Percentiles rank a stretch among this genome's conserved stretches.
Evolutionary conservation across 2,329 filamentous ascomycete genomes (phyloP).

Genomic region (Scedosporium boydii): DNA sequence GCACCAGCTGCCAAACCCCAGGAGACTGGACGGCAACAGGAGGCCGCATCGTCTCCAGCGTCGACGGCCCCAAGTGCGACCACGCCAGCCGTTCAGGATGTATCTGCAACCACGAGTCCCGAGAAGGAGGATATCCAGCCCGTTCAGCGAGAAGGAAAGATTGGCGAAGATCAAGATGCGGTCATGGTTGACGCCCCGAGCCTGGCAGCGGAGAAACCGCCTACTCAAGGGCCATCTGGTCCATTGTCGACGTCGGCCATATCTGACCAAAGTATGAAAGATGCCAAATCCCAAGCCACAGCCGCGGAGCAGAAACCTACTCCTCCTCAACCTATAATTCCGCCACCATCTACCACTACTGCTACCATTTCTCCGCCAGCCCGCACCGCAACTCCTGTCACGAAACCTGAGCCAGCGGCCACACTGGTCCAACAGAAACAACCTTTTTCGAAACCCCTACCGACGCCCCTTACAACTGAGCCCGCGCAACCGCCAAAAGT

Average conservation of each 20-base stretch:
- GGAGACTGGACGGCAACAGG: conserved; percentile 21
- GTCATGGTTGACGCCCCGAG: conserved; percentile 1
- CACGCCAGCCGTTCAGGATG: conserved; percentile 59
- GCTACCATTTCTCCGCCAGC: neutral
- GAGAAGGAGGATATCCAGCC: conserved; percentile 45
- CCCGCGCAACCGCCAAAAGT: neutral
- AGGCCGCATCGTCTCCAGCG: conserved; percentile 42
- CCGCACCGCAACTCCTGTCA: neutral
- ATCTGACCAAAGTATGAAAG: neutral
- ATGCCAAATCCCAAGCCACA: neutral
- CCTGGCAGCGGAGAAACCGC: neutral
- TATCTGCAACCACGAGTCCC: conserved; percentile 65
- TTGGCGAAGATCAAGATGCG: conserved; percentile 1
- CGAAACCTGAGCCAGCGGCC: neutral
- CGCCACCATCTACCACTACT: neutral
- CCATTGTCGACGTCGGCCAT: neutral
- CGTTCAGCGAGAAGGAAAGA: conserved; percentile 2
- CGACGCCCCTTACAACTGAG: neutral
- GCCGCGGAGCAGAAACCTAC: neutral
- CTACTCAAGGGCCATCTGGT: neutral
- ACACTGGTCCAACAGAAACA: neutral
- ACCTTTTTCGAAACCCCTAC: conserved; percentile 5
- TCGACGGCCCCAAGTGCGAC: conserved; percentile 67
- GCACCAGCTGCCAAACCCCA: neutral
- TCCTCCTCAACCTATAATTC: neutral